Percentiles rank a stretch among this genome's conserved stretches.
These are phyloP conservation scores for Claviceps paspali DNA, from an alignment of 2,329 filamentous ascomycete species.

Conservation along the genomic window DNA sequence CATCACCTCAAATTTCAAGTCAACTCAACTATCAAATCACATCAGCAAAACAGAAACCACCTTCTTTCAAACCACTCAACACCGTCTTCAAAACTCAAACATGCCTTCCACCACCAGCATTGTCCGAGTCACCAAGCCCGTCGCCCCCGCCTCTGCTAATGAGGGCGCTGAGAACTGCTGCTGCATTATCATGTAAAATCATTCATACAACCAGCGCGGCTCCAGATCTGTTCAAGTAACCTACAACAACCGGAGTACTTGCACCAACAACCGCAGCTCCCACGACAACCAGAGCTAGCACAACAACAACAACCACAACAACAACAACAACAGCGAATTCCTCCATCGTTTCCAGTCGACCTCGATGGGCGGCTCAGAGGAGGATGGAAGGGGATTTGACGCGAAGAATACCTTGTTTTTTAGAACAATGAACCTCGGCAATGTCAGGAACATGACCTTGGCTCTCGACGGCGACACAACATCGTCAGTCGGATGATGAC, in stretches of 20 bases:
- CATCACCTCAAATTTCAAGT: neutral
- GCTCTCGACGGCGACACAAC: constrained; percentile 1
- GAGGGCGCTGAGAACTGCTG: constrained; percentile 4
- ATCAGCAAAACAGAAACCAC: neutral
- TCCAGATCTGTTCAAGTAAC: neutral
- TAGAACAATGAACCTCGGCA: neutral
- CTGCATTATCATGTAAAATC: constrained; percentile 21
- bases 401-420: neutral
- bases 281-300: too few relatives aligned
- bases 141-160: constrained; percentile 7
- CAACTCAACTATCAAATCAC: neutral
- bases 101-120: constrained; percentile 16
- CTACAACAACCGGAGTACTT: neutral
- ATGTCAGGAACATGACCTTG: neutral
- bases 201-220: neutral
- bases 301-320: neutral
- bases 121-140: constrained; percentile 10
- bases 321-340: neutral
- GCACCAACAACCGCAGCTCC: neutral
- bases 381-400: neutral
- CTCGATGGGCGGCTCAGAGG: neutral
- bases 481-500: constrained; percentile 1
- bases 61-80: neutral
- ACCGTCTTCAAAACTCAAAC: constrained; percentile 7
- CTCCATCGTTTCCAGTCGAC: neutral